A percentile compares a stretch with the other conserved stretches of the same genome.
These are phyloP conservation scores for Fusarium sacchari DNA, from an alignment of 2,329 filamentous ascomycete genomes.

Conservation along the genomic window DNA sequence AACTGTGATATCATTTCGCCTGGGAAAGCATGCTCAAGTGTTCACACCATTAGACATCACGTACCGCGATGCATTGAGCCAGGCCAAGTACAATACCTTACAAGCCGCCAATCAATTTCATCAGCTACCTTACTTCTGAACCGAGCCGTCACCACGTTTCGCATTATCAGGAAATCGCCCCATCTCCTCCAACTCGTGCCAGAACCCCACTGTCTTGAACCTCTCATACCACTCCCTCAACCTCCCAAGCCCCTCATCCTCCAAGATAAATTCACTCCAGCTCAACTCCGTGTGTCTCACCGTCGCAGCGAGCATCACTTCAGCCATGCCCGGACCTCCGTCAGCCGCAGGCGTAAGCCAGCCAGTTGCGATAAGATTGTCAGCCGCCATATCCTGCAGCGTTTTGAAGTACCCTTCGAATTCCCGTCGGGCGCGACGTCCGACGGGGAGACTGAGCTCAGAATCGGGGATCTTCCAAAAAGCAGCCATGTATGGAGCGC, in stretches of 20 bases:
- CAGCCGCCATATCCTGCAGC: not conserved
- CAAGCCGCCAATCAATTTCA: accelerated
- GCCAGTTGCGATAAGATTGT: not conserved
- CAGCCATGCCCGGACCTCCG: not conserved
- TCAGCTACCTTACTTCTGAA: not conserved
- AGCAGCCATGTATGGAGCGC: not conserved
- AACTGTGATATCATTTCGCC: not conserved
- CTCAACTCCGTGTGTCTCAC: not conserved
- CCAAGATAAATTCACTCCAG: not conserved
- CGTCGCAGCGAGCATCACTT: not conserved
- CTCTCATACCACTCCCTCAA: not conserved
- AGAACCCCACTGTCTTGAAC: not conserved
- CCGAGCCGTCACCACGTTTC: not conserved
- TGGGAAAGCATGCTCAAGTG: no score
- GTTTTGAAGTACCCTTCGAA: not conserved
- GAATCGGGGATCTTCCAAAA: not conserved
- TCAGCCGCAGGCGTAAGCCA: slow-evolving; percentile 2
- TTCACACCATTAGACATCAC: no score
- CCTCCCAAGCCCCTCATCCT: not conserved
- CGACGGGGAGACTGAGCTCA: not conserved
- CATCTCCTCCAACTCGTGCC: not conserved
- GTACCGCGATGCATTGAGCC: not conserved
- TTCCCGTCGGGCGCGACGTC: not conserved
- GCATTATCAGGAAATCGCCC: not conserved
- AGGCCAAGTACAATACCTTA: no score